Evolutionary conservation across 441 rosid genomes (phyloP).

Genomic region (Euphorbia celastroides): DNA sequence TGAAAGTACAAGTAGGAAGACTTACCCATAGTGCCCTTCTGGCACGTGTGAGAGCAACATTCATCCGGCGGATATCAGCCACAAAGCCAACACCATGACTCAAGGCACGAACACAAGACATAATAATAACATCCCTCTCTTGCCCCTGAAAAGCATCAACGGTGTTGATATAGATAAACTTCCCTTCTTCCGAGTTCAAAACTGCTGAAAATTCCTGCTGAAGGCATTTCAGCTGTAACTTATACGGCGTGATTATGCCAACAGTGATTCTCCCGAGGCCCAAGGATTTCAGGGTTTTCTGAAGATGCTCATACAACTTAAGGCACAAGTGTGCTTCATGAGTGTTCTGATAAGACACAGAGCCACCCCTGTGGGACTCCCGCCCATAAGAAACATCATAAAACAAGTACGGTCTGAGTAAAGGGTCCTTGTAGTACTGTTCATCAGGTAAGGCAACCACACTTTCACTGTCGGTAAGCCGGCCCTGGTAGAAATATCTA

Average conservation of each 20-base stretch:
- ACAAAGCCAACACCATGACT: constrained; percentile 96
- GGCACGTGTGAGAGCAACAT: constrained; percentile 99
- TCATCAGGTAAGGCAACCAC: constrained; percentile 74
- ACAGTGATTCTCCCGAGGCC: constrained; percentile 71
- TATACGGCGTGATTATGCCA: constrained; percentile 96
- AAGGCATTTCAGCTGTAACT: constrained; percentile 94
- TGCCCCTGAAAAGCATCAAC: constrained; percentile 99
- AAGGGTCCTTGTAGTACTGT: constrained; percentile 75
- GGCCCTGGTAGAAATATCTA: constrained; percentile 92
- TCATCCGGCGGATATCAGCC: constrained; percentile 95
- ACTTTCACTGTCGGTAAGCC: constrained; percentile 94
- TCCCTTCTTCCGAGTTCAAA: constrained; percentile 83
- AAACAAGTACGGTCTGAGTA: constrained; percentile 82
- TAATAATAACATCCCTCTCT: constrained; percentile 97
- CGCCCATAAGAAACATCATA: constrained; percentile 89
- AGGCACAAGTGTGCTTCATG: constrained; percentile 96
- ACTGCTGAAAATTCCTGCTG: constrained; percentile 79
- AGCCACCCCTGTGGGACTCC: constrained; percentile 95
- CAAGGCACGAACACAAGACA: constrained; percentile 99
- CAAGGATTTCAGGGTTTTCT: constrained; percentile 59
- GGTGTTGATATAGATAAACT: constrained; percentile 89
- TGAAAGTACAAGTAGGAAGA: constrained; percentile 1
- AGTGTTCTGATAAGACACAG: constrained; percentile 89
- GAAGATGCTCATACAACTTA: constrained; percentile 86
- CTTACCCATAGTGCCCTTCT: constrained; percentile 95